Evolutionary conservation across 495 filamentous ascomycete genomes (phyloP).

Genomic region (Tetracladium marchalianum): DNA sequence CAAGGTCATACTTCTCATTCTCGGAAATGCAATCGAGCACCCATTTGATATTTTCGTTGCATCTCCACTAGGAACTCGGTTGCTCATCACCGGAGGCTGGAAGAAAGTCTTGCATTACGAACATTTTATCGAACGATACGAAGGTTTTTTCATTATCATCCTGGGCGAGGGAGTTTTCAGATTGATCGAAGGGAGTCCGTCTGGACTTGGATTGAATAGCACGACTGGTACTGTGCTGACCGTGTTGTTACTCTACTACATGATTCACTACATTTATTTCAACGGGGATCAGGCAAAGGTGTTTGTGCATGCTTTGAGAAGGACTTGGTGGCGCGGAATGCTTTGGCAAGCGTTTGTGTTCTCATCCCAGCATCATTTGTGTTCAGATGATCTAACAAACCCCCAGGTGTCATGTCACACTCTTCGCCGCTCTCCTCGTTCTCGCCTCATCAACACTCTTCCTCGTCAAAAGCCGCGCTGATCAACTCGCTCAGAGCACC

Average conservation of each 20-base stretch:
- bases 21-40: constrained; percentile 10
- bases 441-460: constrained; percentile 21
- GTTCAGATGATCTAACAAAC: not conserved
- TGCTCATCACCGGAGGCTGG: constrained; percentile 6
- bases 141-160: constrained; percentile 18
- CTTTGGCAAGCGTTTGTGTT: constrained; percentile 20
- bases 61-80: constrained; percentile 2
- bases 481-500: constrained; percentile 1
- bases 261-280: constrained; percentile 20
- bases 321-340: constrained; percentile 19
- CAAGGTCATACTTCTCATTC: constrained; percentile 4
- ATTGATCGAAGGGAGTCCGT: constrained; percentile 22
- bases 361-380: not conserved
- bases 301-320: constrained; percentile 20
- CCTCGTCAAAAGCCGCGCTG: constrained; percentile 10
- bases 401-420: constrained; percentile 10
- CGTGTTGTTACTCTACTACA: constrained; percentile 19
- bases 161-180: constrained; percentile 19
- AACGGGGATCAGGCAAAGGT: constrained; percentile 19
- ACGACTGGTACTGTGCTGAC: constrained; percentile 14
- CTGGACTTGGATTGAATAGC: constrained; percentile 16
- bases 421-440: constrained; percentile 21
- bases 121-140: constrained; percentile 12
- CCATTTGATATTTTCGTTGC: constrained; percentile 6
- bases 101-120: constrained; percentile 3